Evolutionary conservation across 2,329 filamentous ascomycete genomes (phyloP).

Genomic region (Penicillium paneum): DNA sequence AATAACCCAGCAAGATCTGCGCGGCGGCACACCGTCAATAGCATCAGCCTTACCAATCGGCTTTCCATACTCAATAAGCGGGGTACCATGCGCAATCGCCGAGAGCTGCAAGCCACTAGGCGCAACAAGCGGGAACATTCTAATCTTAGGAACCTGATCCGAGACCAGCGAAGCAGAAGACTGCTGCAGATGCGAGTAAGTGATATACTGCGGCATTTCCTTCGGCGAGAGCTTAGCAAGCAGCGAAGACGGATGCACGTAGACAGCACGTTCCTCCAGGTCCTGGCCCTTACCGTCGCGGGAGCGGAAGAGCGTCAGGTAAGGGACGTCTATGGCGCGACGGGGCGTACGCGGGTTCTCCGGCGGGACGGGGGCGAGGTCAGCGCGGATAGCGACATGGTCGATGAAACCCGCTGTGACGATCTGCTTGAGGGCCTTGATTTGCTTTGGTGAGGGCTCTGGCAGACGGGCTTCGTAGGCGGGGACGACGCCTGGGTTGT

Average conservation of each 20-base stretch:
- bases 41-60: slow-evolving; percentile 76
- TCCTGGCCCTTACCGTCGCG: slow-evolving; percentile 45
- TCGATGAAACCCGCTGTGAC: slow-evolving; percentile 90
- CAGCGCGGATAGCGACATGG: slow-evolving; percentile 86
- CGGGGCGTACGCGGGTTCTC: slow-evolving; percentile 66
- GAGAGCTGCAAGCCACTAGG: slow-evolving; percentile 73
- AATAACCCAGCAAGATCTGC: slow-evolving; percentile 78
- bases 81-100: slow-evolving; percentile 77
- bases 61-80: slow-evolving; percentile 79
- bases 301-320: slow-evolving; percentile 77
- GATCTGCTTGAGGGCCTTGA: slow-evolving; percentile 84
- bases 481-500: slow-evolving; percentile 55
- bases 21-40: slow-evolving; percentile 46
- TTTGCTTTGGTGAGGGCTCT: slow-evolving; percentile 62
- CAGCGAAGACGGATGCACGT: slow-evolving; percentile 80
- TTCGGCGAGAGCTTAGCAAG: slow-evolving; percentile 66
- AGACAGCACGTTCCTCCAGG: slow-evolving; percentile 66
- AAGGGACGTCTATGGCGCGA: slow-evolving; percentile 88
- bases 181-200: slow-evolving; percentile 83
- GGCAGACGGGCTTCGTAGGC: slow-evolving; percentile 51
- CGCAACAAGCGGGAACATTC: slow-evolving; percentile 85
- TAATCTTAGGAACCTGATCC: slow-evolving; percentile 64
- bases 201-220: slow-evolving; percentile 80
- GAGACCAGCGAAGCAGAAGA: slow-evolving; percentile 53
- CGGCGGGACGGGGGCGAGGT: slow-evolving; percentile 72